Evolutionary conservation across 2,329 filamentous ascomycete genomes (phyloP), one percentile per base, ranked within the genome.

Genomic region (Dothideomycetes sp.): DNA sequence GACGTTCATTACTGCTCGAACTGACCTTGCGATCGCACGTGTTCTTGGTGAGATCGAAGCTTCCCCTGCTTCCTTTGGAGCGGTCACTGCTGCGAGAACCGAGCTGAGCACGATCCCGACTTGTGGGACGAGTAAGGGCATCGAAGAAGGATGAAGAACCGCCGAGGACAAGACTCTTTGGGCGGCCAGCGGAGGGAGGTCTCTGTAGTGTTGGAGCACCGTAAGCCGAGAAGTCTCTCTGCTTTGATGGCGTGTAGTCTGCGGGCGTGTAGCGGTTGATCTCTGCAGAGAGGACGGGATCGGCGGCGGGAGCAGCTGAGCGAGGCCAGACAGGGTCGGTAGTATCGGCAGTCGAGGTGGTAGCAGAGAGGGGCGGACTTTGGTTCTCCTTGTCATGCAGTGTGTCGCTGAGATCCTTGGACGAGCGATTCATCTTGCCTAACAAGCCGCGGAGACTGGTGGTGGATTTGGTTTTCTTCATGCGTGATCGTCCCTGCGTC

Each of bases 301-400:
- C 23, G 16, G 28, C 30, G 15, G 64, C 65, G 41, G 62, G 64
- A 3, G 62, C 63, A 43, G 70, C 64, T 56, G 89, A 91, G 53
- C 91, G 81, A 11, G 83, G 76, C 69, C 84, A 94, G 42, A 89
- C 87, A 17, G 88, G 86, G 2, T 82, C 78, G 42, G 89, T 87
- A 17, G 88, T 86, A 2, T 82, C 78, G 13, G 74, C 69, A 8
- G 62, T 62, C 28, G 65, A 62, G 12, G 60, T 57, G 6, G 61
- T 53, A 10, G 65, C 57, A 4, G 66, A 68, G 44, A 67, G 63
- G 1, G 69, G 65, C 3, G 84, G 84, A 22, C 74, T 80, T 40
- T 71, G 73, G 58, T 94, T 94, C 61, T 94, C 87, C 62, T 94
- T 94, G 59, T 89, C 80, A 27, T 65, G 68, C 17, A 67, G 61